Evolutionary conservation across 176 grass and related monocot genomes (phyloP).

Genomic region (Leersia perrieri): DNA sequence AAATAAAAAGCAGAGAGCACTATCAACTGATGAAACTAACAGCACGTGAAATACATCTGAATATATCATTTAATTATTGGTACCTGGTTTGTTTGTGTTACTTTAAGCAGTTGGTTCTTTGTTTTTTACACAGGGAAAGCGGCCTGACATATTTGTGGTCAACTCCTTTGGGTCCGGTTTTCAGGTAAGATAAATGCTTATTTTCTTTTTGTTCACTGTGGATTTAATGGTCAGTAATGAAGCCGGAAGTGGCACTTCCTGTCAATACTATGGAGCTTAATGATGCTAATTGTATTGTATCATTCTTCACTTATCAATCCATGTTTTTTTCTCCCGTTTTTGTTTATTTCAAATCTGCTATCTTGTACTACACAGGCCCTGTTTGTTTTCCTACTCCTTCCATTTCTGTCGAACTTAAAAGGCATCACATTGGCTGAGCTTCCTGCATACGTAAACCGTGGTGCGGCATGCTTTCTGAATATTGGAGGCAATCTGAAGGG

Average conservation of each 20-base stretch:
- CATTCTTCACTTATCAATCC: slow-evolving; percentile 5
- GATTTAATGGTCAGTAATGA: slow-evolving; percentile 9
- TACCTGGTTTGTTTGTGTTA: neutral
- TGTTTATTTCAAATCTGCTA: slow-evolving; percentile 28
- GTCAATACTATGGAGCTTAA: neutral
- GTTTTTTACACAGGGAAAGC: slow-evolving; percentile 59
- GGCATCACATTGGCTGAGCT: slow-evolving; percentile 81
- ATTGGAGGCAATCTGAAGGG: slow-evolving; percentile 59
- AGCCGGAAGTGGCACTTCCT: neutral
- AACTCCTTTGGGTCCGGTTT: slow-evolving; percentile 97
- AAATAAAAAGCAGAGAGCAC: neutral
- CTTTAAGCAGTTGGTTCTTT: neutral
- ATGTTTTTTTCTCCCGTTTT: neutral
- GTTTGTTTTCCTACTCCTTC: slow-evolving; percentile 87
- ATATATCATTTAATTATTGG: neutral
- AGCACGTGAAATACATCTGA: neutral
- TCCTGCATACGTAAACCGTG: slow-evolving; percentile 66
- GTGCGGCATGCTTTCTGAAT: slow-evolving; percentile 90
- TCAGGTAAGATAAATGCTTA: slow-evolving; percentile 53
- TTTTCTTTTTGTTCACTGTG: slow-evolving; percentile 10
- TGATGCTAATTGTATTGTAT: neutral
- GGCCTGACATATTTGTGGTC: slow-evolving; percentile 91
- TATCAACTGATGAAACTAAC: neutral
- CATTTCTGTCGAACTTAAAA: slow-evolving; percentile 85
- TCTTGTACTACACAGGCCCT: slow-evolving; percentile 64